phyloP scores from a whole-genome alignment of 1,284 basidiomycete genomes.

The Ganoderma resinaceum region DNA sequence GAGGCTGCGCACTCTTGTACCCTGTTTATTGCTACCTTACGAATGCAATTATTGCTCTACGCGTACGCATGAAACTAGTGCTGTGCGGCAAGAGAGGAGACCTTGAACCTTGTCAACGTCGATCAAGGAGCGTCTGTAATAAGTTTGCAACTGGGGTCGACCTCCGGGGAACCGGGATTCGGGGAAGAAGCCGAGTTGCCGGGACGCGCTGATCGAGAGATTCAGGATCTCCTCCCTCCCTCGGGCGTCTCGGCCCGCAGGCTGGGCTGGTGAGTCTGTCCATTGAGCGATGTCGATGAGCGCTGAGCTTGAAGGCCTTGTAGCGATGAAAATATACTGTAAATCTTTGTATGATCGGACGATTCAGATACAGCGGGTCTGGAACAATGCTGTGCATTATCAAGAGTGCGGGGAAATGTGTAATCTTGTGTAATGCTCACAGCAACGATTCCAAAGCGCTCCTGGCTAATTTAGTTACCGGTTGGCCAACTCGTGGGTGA shows the following conservation, averaged over 20 bases:
- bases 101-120: not conserved
- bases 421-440: not conserved
- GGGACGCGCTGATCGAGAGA: conserved; percentile 13
- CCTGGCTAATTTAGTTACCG: not conserved
- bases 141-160: too few species aligned
- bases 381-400: not conserved
- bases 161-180: conserved; percentile 16
- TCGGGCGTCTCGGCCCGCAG: not conserved
- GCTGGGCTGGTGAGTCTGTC: not conserved
- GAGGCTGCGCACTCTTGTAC: conserved; percentile 21
- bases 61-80: not conserved
- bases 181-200: not conserved
- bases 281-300: too few species aligned
- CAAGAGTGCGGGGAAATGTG: not conserved
- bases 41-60: conserved; percentile 21
- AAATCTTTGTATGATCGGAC: not conserved
- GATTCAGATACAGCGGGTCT: not conserved
- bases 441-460: not conserved
- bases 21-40: conserved; percentile 34
- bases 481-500: not conserved
- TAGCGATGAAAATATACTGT: not conserved
- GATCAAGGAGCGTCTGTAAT: too few species aligned
- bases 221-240: not conserved
- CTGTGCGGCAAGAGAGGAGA: not conserved
- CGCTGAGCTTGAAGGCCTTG: not conserved